Conservation (phyloP, 177 flowering plant species). For the Vitis hybrid region DNA sequence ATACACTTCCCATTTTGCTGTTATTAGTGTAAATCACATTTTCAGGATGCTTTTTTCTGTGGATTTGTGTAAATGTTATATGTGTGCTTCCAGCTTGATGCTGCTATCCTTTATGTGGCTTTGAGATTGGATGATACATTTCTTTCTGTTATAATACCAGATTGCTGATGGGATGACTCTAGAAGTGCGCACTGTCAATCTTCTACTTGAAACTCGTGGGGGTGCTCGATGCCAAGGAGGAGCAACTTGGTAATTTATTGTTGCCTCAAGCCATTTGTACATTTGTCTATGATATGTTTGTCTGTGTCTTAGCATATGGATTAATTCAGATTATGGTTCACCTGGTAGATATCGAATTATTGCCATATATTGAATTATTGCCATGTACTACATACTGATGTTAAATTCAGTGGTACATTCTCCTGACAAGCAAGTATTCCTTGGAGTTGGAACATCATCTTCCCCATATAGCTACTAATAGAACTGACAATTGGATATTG, state of each 20-base stretch:
- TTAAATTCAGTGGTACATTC: too few species aligned
- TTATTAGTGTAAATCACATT: background rate
- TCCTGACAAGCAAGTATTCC: too few species aligned
- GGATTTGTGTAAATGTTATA: background rate
- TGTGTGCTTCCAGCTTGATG: background rate
- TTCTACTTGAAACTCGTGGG: slow-evolving; percentile 88
- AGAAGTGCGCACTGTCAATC: slow-evolving; percentile 81
- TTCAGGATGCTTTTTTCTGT: background rate
- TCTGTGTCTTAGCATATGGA: too few species aligned
- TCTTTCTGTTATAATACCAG: slow-evolving; percentile 28
- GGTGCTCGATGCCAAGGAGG: slow-evolving; percentile 69
- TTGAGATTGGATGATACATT: background rate
- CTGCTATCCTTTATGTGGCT: background rate
- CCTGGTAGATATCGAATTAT: too few species aligned
- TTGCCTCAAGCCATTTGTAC: background rate
- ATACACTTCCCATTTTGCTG: too few species aligned
- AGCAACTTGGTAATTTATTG: slow-evolving; percentile 70
- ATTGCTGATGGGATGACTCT: slow-evolving; percentile 99
- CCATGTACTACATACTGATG: too few species aligned
- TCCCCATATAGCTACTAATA: too few species aligned
- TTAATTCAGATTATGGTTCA: too few species aligned
- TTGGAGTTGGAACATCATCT: too few species aligned
- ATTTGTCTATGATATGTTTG: too few species aligned
- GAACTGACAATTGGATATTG: too few species aligned
- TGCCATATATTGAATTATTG: too few species aligned